A percentile compares a stretch with the other conserved stretches of the same genome.
phyloP scores from a whole-genome alignment of 805 yeast genomes.

The Cyberlindnera americana region DNA sequence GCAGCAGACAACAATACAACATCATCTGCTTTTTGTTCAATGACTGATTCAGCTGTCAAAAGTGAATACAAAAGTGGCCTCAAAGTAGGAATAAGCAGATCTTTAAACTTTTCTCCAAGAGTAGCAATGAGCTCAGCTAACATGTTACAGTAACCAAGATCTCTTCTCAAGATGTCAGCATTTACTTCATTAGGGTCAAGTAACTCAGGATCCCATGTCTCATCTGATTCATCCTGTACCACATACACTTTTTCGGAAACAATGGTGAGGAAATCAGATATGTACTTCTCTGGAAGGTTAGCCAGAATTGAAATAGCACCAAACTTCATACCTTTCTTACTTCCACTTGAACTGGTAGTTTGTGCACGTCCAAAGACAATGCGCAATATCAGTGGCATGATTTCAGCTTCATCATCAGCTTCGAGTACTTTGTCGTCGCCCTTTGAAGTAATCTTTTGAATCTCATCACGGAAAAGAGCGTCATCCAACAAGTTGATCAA shows the following conservation, averaged over 20 bases:
- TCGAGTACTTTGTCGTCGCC: conserved; percentile 54
- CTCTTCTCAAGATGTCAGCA: conserved; percentile 40
- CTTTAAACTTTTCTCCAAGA: conserved; percentile 54
- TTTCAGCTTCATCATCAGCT: conserved; percentile 49
- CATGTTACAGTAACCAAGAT: conserved; percentile 64
- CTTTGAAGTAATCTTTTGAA: conserved; percentile 56
- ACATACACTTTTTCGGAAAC: conserved; percentile 54
- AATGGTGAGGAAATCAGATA: conserved; percentile 57
- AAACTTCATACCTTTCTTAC: conserved; percentile 66
- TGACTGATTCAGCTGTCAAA: conserved; percentile 46
- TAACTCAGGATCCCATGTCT: conserved; percentile 9
- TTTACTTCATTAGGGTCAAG: conserved; percentile 27
- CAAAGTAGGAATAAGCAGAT: conserved; percentile 35
- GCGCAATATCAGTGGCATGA: conserved; percentile 73
- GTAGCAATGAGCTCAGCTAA: conserved; percentile 51
- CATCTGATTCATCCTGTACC: conserved; percentile 22
- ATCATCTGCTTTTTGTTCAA: conserved; percentile 22
- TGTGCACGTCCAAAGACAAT: conserved; percentile 87
- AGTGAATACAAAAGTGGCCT: conserved; percentile 40
- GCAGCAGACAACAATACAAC: conserved; percentile 35
- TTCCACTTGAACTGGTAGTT: conserved; percentile 60
- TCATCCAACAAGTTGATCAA: conserved; percentile 77
- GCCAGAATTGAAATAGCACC: conserved; percentile 67
- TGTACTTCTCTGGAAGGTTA: conserved; percentile 47
- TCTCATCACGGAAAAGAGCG: conserved; percentile 79